Conservation (phyloP, 1,284 basidiomycete species). For the Fomitopsis pinicola region DNA sequence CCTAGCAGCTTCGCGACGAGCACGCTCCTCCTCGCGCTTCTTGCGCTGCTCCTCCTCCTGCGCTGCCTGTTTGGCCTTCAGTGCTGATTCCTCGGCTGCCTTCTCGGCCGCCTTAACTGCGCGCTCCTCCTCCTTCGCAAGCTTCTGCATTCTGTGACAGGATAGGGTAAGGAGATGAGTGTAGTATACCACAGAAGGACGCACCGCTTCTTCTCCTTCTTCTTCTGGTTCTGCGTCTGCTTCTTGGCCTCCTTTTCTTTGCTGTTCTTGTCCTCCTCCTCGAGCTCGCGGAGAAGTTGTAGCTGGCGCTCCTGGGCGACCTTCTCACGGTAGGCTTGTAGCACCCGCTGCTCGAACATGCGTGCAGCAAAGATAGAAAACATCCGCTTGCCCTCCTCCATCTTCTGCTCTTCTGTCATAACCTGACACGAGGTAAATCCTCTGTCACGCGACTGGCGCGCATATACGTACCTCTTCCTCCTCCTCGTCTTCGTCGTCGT, state of each 20-base stretch:
- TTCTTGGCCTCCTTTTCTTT: constrained; percentile 88
- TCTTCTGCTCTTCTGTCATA: constrained; percentile 88
- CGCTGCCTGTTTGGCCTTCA: constrained; percentile 62
- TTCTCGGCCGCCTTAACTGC: constrained; percentile 77
- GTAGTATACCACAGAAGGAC: constrained; percentile 17
- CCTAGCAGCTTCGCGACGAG: constrained; percentile 69
- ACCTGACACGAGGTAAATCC: constrained; percentile 34
- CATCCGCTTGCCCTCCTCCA: constrained; percentile 99
- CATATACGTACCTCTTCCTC: constrained; percentile 26
- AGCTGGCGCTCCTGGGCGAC: constrained; percentile 45
- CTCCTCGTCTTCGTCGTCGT: constrained; percentile 34
- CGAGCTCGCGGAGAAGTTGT: constrained; percentile 50
- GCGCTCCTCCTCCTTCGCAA: constrained; percentile 88
- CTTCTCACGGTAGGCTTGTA: constrained; percentile 49
- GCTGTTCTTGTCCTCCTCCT: constrained; percentile 56
- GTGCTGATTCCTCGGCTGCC: constrained; percentile 75
- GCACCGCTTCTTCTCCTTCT: constrained; percentile 95
- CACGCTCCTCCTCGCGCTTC: constrained; percentile 70
- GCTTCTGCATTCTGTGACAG: constrained; percentile 73
- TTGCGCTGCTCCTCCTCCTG: constrained; percentile 61
- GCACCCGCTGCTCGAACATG: constrained; percentile 98
- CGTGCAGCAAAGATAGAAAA: constrained; percentile 99
- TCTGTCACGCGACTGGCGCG: constrained; percentile 1
- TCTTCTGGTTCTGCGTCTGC: constrained; percentile 95
- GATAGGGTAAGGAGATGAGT: background rate